Evolutionary conservation across 2,329 filamentous ascomycete genomes (phyloP).

Genomic region (Colletotrichum higginsianum): DNA sequence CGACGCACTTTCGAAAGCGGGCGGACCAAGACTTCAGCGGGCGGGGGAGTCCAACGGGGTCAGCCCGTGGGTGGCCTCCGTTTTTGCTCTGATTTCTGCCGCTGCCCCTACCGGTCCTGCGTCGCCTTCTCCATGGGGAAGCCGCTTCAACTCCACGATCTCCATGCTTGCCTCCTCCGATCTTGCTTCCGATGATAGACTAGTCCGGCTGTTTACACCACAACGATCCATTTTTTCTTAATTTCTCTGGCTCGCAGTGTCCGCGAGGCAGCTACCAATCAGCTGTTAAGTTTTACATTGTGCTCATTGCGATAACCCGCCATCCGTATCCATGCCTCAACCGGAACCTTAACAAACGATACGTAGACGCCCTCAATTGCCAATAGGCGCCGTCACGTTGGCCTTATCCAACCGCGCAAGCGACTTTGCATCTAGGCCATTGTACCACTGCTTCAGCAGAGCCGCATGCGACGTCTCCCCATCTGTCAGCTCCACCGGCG

Average conservation of each 20-base stretch:
- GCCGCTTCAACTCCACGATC: constrained; percentile 35
- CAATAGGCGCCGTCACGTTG: constrained; percentile 54
- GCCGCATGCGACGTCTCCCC: constrained; percentile 65
- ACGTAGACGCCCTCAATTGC: constrained; percentile 21
- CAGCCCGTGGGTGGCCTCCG: constrained; percentile 22
- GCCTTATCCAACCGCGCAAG: constrained; percentile 65
- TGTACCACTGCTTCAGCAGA: constrained; percentile 65
- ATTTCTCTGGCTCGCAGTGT: neutral
- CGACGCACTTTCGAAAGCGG: constrained; percentile 12
- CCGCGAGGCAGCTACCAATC: neutral
- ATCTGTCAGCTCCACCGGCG: constrained; percentile 70
- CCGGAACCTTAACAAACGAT: neutral
- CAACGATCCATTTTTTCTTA: constrained; percentile 15
- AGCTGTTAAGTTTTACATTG: neutral
- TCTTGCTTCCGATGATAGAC: constrained; percentile 34
- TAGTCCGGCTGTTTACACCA: constrained; percentile 6
- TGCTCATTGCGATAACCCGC: constrained; percentile 9
- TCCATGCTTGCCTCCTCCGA: constrained; percentile 37
- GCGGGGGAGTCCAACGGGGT: constrained; percentile 3
- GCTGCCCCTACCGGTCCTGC: neutral
- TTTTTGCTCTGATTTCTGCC: constrained; percentile 5
- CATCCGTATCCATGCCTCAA: neutral
- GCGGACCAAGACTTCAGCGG: constrained; percentile 34
- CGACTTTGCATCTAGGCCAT: constrained; percentile 61
- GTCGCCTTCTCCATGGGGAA: constrained; percentile 36